Evolutionary conservation across 2,329 filamentous ascomycete species (phyloP).

Genomic region (Calonectria pseudoreteaudii): DNA sequence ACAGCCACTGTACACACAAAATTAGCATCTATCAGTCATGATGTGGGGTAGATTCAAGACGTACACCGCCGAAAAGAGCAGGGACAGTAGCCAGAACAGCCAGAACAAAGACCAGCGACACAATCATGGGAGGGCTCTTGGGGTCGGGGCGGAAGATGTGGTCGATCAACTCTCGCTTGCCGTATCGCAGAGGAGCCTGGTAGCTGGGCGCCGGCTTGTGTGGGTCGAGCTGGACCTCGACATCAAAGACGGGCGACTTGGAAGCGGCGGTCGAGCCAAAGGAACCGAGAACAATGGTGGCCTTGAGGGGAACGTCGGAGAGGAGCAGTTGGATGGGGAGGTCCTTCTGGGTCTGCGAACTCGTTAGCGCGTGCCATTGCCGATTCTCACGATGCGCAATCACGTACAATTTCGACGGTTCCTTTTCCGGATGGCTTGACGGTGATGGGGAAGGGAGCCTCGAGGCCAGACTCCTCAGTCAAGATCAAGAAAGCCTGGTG

Average conservation of each 20-base stretch:
- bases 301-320: conserved; percentile 75
- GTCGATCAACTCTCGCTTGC: conserved; percentile 85
- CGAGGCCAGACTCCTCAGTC: conserved; percentile 81
- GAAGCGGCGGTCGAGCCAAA: conserved; percentile 81
- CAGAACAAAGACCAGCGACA: conserved; percentile 82
- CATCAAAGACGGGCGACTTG: conserved; percentile 77
- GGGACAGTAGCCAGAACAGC: conserved; percentile 81
- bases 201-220: conserved; percentile 69
- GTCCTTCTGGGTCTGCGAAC: conserved; percentile 82
- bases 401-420: conserved; percentile 82
- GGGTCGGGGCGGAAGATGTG: conserved; percentile 89
- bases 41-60: conserved; percentile 43
- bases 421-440: conserved; percentile 92
- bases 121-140: conserved; percentile 81
- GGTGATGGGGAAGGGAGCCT: conserved; percentile 86
- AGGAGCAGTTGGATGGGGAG: conserved; percentile 85
- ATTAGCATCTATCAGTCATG: conserved; percentile 35
- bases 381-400: neutral
- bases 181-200: conserved; percentile 82
- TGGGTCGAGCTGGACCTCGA: conserved; percentile 74
- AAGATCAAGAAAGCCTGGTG: conserved; percentile 95
- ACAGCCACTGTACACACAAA: conserved; percentile 74
- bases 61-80: conserved; percentile 76
- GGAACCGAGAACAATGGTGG: conserved; percentile 86
- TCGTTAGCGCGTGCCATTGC: conserved; percentile 41